Percentiles rank a stretch among this genome's conserved stretches.
Conservation (phyloP, 768 basidiomycete species). For the Suillus hirtellus region DNA sequence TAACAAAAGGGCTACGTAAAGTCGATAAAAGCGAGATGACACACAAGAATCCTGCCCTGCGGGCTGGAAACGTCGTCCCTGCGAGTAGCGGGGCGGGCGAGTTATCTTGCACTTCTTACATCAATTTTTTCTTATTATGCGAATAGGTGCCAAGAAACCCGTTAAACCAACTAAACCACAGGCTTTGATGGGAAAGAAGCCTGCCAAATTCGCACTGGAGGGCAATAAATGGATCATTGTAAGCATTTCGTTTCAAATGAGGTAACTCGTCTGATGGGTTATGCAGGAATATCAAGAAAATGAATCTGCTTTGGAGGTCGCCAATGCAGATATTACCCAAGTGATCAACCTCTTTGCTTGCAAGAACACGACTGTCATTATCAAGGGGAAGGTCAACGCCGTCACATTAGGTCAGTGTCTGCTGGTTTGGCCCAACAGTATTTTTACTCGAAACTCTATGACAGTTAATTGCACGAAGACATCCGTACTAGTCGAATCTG, state of each 20-base stretch:
- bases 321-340: constrained; percentile 77
- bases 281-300: constrained; percentile 90
- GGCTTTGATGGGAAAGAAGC: constrained; percentile 85
- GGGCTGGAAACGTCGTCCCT: constrained; percentile 56
- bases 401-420: constrained; percentile 72
- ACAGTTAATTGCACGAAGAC: constrained; percentile 88
- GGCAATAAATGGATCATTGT: constrained; percentile 95
- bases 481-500: constrained; percentile 85
- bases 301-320: constrained; percentile 68
- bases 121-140: constrained; percentile 1
- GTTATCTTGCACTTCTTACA: constrained; percentile 27
- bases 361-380: constrained; percentile 77
- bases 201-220: constrained; percentile 84
- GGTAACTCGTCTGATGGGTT: neutral
- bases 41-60: constrained; percentile 92
- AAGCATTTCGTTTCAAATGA: constrained; percentile 26
- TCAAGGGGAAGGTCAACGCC: constrained; percentile 95
- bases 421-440: neutral
- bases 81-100: constrained; percentile 33
- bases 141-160: constrained; percentile 58
- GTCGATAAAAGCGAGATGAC: constrained; percentile 98
- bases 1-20: constrained; percentile 89
- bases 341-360: constrained; percentile 88
- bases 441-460: constrained; percentile 4
- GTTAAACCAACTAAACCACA: constrained; percentile 83